Evolutionary conservation across 331 rosid species (phyloP).

Genomic region (Arachis monticola): DNA sequence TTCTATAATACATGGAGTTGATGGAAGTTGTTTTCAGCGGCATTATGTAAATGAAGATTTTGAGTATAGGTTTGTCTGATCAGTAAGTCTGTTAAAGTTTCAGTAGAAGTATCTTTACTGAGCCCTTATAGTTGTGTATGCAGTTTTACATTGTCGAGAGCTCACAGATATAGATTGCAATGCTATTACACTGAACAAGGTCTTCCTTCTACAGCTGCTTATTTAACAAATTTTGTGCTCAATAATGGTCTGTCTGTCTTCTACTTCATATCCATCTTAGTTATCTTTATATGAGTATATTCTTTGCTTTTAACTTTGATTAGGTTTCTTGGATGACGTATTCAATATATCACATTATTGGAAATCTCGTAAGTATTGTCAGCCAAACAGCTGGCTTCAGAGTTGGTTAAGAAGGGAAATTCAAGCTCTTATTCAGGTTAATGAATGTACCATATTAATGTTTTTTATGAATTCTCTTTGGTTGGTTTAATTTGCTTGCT

Average conservation of each 20-base stretch:
- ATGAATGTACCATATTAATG: slow-evolving; percentile 25
- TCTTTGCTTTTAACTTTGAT: slow-evolving; percentile 24
- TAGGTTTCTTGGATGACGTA: slow-evolving; percentile 69
- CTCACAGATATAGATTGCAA: slow-evolving; percentile 82
- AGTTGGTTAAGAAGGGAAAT: slow-evolving; percentile 87
- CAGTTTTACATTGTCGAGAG: slow-evolving; percentile 78
- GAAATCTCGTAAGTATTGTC: slow-evolving; percentile 66
- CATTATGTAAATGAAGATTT: slow-evolving; percentile 60
- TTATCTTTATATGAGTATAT: neutral
- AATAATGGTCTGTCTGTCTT: neutral
- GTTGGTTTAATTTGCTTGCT: slow-evolving; percentile 12
- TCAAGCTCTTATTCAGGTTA: slow-evolving; percentile 84
- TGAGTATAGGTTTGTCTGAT: slow-evolving; percentile 54
- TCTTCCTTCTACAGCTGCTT: slow-evolving; percentile 32
- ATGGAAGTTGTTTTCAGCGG: slow-evolving; percentile 64
- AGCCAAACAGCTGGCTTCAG: slow-evolving; percentile 75
- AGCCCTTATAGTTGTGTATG: slow-evolving; percentile 30
- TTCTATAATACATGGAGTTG: slow-evolving; percentile 71
- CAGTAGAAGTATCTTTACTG: slow-evolving; percentile 28
- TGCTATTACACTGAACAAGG: slow-evolving; percentile 93
- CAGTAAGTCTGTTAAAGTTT: neutral
- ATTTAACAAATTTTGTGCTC: slow-evolving; percentile 30
- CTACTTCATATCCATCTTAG: slow-evolving; percentile 20
- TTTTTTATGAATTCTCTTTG: slow-evolving; percentile 8
- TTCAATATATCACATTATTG: slow-evolving; percentile 63